A percentile compares a stretch with the other conserved stretches of the same genome.
These are phyloP conservation scores for Penicillium sp. DNA, from an alignment of 2,329 filamentous ascomycete genomes.

Conservation along the genomic window DNA sequence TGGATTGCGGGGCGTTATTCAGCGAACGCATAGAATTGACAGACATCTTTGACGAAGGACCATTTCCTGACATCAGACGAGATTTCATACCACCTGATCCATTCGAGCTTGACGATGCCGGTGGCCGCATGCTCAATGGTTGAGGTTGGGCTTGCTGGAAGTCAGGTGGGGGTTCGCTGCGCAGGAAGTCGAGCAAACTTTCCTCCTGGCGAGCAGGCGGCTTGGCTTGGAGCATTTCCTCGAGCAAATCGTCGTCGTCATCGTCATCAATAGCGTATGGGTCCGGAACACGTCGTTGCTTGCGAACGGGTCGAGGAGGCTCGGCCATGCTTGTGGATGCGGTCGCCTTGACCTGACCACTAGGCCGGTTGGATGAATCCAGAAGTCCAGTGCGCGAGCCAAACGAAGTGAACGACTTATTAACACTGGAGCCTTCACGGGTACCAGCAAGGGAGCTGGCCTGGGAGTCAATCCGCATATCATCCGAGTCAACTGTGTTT, in stretches of 20 bases:
- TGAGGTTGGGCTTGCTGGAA: slow-evolving; percentile 28
- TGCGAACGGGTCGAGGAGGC: slow-evolving; percentile 63
- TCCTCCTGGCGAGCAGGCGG: slow-evolving; percentile 43
- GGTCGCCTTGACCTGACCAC: slow-evolving; percentile 20
- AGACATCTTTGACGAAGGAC: slow-evolving; percentile 32
- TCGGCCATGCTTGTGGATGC: slow-evolving; percentile 25
- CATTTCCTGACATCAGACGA: slow-evolving; percentile 35
- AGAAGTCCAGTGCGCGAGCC: slow-evolving; percentile 72
- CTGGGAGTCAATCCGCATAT: slow-evolving; percentile 48
- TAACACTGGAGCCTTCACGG: slow-evolving; percentile 53
- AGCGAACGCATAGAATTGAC: slow-evolving; percentile 36
- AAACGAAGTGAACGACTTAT: slow-evolving; percentile 59
- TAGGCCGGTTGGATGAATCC: slow-evolving; percentile 38
- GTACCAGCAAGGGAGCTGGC: slow-evolving; percentile 41
- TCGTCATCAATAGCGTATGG: slow-evolving; percentile 85
- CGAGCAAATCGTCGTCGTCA: slow-evolving; percentile 61
- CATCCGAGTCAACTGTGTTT: slow-evolving; percentile 81
- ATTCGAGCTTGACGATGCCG: slow-evolving; percentile 14
- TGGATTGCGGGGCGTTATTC: slow-evolving; percentile 32
- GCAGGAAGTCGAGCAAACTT: slow-evolving; percentile 50
- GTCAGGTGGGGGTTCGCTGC: slow-evolving; percentile 44
- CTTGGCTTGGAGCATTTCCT: slow-evolving; percentile 32
- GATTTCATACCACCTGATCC: slow-evolving; percentile 31
- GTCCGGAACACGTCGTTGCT: slow-evolving; percentile 75
- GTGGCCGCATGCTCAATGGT: slow-evolving; percentile 28